Evolutionary conservation across 2,329 filamentous ascomycete species (phyloP).

Genomic region (Apiospora aurea): DNA sequence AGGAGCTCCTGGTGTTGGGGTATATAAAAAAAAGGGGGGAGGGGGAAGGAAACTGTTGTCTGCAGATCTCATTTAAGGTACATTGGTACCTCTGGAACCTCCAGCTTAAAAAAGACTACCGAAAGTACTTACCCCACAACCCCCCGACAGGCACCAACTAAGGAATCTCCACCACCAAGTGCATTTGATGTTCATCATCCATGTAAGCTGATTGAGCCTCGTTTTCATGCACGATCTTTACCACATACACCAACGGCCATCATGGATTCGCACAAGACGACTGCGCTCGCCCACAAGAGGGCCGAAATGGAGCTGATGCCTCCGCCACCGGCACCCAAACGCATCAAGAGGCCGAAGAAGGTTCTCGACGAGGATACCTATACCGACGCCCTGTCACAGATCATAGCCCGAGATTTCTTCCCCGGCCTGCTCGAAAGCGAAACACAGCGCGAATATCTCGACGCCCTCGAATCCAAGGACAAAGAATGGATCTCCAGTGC

Average conservation of each 20-base stretch:
- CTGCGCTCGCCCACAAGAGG: conserved; percentile 70
- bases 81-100: background rate
- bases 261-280: conserved; percentile 49
- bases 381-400: conserved; percentile 86
- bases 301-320: conserved; percentile 80
- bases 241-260: conserved; percentile 15
- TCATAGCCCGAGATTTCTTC: conserved; percentile 97
- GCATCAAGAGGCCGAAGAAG: conserved; percentile 88
- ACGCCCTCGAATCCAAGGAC: conserved; percentile 88
- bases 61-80: background rate
- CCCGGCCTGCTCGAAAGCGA: conserved; percentile 87
- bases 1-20: background rate
- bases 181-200: background rate
- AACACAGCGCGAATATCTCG: conserved; percentile 89
- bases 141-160: conserved; percentile 1
- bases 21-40: background rate
- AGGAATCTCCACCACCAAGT: background rate
- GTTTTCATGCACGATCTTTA: conserved; percentile 9
- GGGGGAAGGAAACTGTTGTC: background rate
- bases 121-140: background rate
- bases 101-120: background rate
- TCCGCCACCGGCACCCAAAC: conserved; percentile 82
- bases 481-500: conserved; percentile 86
- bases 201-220: conserved; percentile 20
- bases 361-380: conserved; percentile 95